A percentile compares a stretch with the other conserved stretches of the same genome.
phyloP scores from a whole-genome alignment of 305 asterid genomes.

The Ruellia speciosa region DNA sequence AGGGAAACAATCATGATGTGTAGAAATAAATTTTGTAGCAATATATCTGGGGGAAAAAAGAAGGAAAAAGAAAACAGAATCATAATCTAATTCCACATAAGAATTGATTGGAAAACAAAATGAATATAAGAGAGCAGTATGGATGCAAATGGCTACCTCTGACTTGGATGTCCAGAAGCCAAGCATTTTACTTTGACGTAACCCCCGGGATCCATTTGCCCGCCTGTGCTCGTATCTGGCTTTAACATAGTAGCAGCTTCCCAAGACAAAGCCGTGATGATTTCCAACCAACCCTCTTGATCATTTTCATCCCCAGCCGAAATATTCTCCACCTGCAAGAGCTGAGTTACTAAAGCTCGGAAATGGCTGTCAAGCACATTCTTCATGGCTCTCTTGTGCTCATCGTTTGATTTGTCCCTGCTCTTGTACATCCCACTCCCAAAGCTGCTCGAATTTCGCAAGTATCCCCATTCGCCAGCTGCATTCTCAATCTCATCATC shows the following conservation, averaged over 20 bases:
- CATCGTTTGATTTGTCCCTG: constrained; percentile 81
- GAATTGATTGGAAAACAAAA: neutral
- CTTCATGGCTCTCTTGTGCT: constrained; percentile 69
- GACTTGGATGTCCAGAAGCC: constrained; percentile 78
- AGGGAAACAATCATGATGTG: constrained; percentile 20
- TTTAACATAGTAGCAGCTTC: constrained; percentile 86
- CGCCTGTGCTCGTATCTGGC: constrained; percentile 89
- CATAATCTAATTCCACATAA: too few relatives aligned
- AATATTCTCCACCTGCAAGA: constrained; percentile 89
- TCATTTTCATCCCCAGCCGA: constrained; percentile 60
- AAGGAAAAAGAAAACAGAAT: neutral
- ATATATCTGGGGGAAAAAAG: constrained; percentile 7
- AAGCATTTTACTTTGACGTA: constrained; percentile 91
- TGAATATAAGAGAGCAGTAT: constrained; percentile 12
- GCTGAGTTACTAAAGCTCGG: constrained; percentile 89
- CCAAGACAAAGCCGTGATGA: constrained; percentile 82
- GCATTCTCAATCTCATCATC: constrained; percentile 68
- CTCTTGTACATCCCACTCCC: constrained; percentile 72
- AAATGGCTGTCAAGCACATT: constrained; percentile 88
- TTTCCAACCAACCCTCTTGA: constrained; percentile 86
- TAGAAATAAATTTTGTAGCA: constrained; percentile 1
- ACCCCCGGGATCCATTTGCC: constrained; percentile 96
- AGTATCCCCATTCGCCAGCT: constrained; percentile 81
- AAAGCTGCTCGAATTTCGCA: constrained; percentile 54
- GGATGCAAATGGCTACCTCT: constrained; percentile 49